Conservation (phyloP, 768 basidiomycete species). For the Albatrellus ellisii region DNA sequence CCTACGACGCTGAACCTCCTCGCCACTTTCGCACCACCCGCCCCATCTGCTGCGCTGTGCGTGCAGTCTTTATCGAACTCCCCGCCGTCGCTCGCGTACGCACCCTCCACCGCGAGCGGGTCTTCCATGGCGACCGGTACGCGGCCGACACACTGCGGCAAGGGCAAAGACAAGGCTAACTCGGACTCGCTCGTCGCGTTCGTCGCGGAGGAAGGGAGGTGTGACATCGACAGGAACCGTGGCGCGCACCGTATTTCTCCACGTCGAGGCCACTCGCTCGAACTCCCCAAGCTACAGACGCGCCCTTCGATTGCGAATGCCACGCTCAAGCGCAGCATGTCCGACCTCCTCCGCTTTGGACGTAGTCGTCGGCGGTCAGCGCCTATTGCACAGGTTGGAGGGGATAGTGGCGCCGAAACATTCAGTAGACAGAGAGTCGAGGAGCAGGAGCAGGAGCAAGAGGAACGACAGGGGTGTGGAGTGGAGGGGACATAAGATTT, state of each 20-base stretch:
- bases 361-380: neutral
- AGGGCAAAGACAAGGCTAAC: neutral
- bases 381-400: too few relatives aligned
- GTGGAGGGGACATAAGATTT: too few relatives aligned
- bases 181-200: neutral
- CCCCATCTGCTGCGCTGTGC: neutral
- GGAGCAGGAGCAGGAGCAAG: too few relatives aligned
- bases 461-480: too few relatives aligned
- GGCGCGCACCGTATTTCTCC: neutral
- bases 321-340: constrained; percentile 1
- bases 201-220: neutral
- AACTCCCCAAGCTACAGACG: neutral
- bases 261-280: constrained; percentile 10
- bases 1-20: constrained; percentile 3
- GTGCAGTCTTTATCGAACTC: too few relatives aligned
- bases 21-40: neutral
- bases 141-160: neutral
- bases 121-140: neutral
- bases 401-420: too few relatives aligned
- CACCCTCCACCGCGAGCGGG: neutral
- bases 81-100: neutral
- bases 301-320: neutral
- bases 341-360: constrained; percentile 1
- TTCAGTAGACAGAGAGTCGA: too few relatives aligned
- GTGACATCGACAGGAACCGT: neutral